These are phyloP conservation scores for Kodamaea anthophila DNA, from an alignment of 1,139 yeast species.

Conservation along the genomic window DNA sequence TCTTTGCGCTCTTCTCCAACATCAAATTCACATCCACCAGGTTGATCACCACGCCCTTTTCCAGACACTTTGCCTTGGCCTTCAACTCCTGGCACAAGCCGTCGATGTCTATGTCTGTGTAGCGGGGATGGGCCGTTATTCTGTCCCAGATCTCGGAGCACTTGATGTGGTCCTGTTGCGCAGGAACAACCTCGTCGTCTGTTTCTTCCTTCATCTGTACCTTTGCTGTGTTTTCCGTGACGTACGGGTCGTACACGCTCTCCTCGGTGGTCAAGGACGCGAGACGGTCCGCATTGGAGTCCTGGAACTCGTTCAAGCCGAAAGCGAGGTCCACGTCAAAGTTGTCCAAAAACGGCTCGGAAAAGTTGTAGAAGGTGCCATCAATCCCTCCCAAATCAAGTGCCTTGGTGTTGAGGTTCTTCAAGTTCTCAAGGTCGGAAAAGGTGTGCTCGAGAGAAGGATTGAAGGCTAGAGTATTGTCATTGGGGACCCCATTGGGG, in stretches of 20 bases:
- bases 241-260: conserved; percentile 56
- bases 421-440: conserved; percentile 39
- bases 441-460: conserved; percentile 1
- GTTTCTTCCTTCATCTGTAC: conserved; percentile 15
- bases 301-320: conserved; percentile 10
- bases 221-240: not conserved
- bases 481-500: too few relatives aligned
- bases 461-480: not conserved
- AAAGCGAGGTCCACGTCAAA: conserved; percentile 50
- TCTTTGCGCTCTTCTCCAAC: conserved; percentile 37
- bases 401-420: too few relatives aligned
- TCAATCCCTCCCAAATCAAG: not conserved
- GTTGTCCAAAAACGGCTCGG: conserved; percentile 40
- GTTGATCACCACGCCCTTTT: conserved; percentile 80
- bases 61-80: conserved; percentile 93
- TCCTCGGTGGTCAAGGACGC: conserved; percentile 52
- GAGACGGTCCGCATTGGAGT: conserved; percentile 21
- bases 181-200: conserved; percentile 46
- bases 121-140: conserved; percentile 87
- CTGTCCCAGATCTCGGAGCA: conserved; percentile 97
- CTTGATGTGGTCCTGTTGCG: conserved; percentile 46
- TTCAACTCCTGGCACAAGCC: conserved; percentile 85
- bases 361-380: conserved; percentile 14
- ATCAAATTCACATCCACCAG: conserved; percentile 70
- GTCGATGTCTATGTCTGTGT: conserved; percentile 88